phyloP scores from a whole-genome alignment of 2,329 filamentous ascomycete species.

The Ophiostoma tasmaniense region DNA sequence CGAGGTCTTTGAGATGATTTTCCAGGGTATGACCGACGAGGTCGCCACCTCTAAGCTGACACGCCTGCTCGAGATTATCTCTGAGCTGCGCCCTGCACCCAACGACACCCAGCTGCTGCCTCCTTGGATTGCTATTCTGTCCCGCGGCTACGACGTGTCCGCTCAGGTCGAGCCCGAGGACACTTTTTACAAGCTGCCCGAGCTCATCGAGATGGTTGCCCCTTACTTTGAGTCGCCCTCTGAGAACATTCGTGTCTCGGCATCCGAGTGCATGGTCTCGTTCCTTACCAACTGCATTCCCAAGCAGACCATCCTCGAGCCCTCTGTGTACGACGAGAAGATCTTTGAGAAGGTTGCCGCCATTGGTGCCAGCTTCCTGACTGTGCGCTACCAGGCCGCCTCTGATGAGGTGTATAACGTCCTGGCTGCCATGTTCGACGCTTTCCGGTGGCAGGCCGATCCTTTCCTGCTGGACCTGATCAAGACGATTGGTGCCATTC shows the following conservation, averaged over 20 bases:
- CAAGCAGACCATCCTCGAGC: slow-evolving; percentile 71
- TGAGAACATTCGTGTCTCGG: slow-evolving; percentile 87
- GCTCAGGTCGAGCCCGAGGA: slow-evolving; percentile 82
- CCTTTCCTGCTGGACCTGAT: slow-evolving; percentile 70
- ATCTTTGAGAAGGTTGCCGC: slow-evolving; percentile 71
- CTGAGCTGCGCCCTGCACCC: slow-evolving; percentile 79
- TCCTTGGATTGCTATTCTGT: slow-evolving; percentile 93
- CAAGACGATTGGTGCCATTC: slow-evolving; percentile 74
- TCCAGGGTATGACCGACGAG: slow-evolving; percentile 83
- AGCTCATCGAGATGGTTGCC: slow-evolving; percentile 71
- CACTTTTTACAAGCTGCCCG: slow-evolving; percentile 82
- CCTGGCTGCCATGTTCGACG: slow-evolving; percentile 76
- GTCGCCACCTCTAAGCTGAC: slow-evolving; percentile 84
- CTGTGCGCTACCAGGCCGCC: slow-evolving; percentile 84
- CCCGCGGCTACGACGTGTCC: slow-evolving; percentile 87
- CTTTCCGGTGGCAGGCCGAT: slow-evolving; percentile 73
- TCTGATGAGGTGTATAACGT: slow-evolving; percentile 94
- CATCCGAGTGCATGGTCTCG: slow-evolving; percentile 89
- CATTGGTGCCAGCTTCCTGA: slow-evolving; percentile 65
- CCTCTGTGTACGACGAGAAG: slow-evolving; percentile 89
- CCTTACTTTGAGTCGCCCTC: slow-evolving; percentile 78
- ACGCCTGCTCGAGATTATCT: slow-evolving; percentile 80
- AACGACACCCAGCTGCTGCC: slow-evolving; percentile 93
- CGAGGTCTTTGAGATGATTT: slow-evolving; percentile 95
- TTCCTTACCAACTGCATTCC: slow-evolving; percentile 89